A percentile compares a stretch with the other conserved stretches of the same genome.
These are phyloP conservation scores for Pelargonium myrrhifolium DNA, from an alignment of 441 rosid species.

Conservation along the genomic window DNA sequence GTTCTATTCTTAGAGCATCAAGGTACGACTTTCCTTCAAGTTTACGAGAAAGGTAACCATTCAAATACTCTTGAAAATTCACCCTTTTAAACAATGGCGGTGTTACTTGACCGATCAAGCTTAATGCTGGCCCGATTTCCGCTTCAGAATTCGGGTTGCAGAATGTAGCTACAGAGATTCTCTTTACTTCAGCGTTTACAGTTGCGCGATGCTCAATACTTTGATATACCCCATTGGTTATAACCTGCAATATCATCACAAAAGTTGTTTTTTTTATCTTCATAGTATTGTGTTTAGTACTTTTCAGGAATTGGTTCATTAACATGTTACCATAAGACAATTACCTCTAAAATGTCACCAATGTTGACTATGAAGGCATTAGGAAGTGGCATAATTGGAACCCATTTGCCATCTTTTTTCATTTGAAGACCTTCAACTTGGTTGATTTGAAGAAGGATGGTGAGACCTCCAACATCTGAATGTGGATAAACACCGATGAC, in stretches of 20 bases:
- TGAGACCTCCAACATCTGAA: constrained; percentile 33
- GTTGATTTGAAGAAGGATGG: constrained; percentile 40
- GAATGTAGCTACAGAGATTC: constrained; percentile 41
- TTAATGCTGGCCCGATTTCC: constrained; percentile 29
- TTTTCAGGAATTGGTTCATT: neutral
- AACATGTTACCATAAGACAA: no score
- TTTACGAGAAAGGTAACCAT: constrained; percentile 21
- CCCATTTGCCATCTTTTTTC: constrained; percentile 39
- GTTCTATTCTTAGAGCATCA: constrained; percentile 22
- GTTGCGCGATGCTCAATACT: constrained; percentile 37
- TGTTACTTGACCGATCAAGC: constrained; percentile 19
- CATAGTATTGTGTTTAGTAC: no score
- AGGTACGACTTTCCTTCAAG: constrained; percentile 33
- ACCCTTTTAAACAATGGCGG: constrained; percentile 27
- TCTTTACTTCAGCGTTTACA: constrained; percentile 27
- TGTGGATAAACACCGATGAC: constrained; percentile 34
- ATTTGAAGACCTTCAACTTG: constrained; percentile 43
- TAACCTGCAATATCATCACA: constrained; percentile 23
- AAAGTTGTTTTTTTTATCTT: no score
- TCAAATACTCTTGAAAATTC: constrained; percentile 22
- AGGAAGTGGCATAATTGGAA: constrained; percentile 29
- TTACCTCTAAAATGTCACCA: constrained; percentile 43
- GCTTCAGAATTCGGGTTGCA: constrained; percentile 18
- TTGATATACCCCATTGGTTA: constrained; percentile 29
- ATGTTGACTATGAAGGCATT: constrained; percentile 39